phyloP scores from a whole-genome alignment of 148 eudicot species.

The Camellia granthamiana region DNA sequence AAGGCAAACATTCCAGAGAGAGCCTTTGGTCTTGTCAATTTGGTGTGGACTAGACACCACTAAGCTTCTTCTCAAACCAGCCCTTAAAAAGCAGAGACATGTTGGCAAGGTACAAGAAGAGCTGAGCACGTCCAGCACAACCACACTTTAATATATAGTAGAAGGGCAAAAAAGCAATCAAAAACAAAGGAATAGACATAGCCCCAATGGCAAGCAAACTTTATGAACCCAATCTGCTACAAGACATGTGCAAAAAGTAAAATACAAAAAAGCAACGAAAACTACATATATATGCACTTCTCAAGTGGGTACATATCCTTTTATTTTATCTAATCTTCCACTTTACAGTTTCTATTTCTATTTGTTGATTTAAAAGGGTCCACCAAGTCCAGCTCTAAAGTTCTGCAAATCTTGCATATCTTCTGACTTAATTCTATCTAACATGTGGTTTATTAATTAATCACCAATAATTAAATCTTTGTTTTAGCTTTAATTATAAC shows the following conservation, averaged over 20 bases:
- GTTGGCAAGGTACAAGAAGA: not conserved
- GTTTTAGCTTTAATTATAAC: not conserved
- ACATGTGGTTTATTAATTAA: slow-evolving; percentile 3
- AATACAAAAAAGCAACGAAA: not conserved
- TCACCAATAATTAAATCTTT: too few species aligned
- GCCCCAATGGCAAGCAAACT: slow-evolving; percentile 65
- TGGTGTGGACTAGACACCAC: too few species aligned
- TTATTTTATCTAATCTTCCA: too few species aligned
- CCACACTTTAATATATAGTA: not conserved
- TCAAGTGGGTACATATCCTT: too few species aligned
- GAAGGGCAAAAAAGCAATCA: not conserved
- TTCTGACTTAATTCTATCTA: slow-evolving; percentile 7
- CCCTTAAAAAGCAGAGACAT: not conserved
- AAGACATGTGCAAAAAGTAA: slow-evolving; percentile 63
- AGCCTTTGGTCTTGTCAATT: not conserved
- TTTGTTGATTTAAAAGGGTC: slow-evolving; percentile 17
- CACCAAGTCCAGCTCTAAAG: slow-evolving; percentile 56
- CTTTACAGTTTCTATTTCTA: too few species aligned
- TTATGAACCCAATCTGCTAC: slow-evolving; percentile 36
- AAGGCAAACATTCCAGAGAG: not conserved
- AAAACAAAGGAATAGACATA: slow-evolving; percentile 39
- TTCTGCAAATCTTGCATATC: slow-evolving; percentile 20
- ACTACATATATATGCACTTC: slow-evolving; percentile 8
- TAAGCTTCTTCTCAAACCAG: too few species aligned
- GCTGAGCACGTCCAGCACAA: not conserved